Base-by-base conservation (phyloP, 805 yeast species). In the Saccharomycopsis sp. region DNA sequence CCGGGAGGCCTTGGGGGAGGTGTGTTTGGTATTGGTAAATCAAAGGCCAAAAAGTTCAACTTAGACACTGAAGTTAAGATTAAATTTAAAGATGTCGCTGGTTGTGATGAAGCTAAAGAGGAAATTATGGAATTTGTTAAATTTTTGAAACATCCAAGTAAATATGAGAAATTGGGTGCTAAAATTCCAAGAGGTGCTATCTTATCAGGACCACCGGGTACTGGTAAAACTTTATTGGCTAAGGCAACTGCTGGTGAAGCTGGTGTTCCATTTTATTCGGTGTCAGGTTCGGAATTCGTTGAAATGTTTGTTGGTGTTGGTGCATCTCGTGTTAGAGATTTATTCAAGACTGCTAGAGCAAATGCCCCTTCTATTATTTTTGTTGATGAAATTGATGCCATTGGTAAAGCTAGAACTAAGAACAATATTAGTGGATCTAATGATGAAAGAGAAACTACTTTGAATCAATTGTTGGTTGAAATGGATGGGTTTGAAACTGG, bases 271-370 rank as follows among this genome's bases (percentile, higher is more conserved):
- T 88, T 88, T 61, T 79, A 79, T 53, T 81, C 93, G 19, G 96
- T 88, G 4, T 83, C 94, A 1, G 96, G 96, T 56, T 86, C 96
- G 11, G 96, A 88, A 61, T 88, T 88, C 54, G 94, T 87, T n/a
- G 96, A 88, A 63, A 88, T 88, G 96, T 88, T 85, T 69, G 94
- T 85, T 17, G 96, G 96, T 66, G 96, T 88, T 21, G 96, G 96
- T 67, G 96, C 96, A 3, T 81, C 90, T 3, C 75, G 97, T 62
- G 97, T 88, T 34, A 84, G 97, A 62, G 96, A 89, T 59, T 71
- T 88, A 58, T 88, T 88, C 67, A 81, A 83, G 59, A 84, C 85
- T 38, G 97, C 96, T 14, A 74, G 95, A 57, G 84, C 83, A 51
- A 82, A 78, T 70, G 93, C 96, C 0, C 97, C 97, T 4, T 74